phyloP scores from a whole-genome alignment of 2,329 filamentous ascomycete genomes.

The Penicillium sclerotigenum region DNA sequence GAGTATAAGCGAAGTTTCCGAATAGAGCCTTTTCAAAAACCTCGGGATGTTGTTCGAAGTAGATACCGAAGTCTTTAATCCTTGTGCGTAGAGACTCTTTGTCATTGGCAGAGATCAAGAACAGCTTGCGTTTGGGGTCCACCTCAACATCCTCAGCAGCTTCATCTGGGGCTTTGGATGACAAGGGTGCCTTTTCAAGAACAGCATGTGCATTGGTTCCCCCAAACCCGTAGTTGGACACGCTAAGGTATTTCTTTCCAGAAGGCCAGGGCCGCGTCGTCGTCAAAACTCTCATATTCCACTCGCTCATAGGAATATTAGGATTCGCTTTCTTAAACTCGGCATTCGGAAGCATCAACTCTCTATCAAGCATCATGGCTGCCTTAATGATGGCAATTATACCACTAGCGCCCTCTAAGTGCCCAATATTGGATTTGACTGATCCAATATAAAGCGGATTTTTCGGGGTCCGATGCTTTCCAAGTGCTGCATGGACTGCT shows the following conservation, averaged over 20 bases:
- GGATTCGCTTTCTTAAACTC: constrained; percentile 31
- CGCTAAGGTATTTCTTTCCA: constrained; percentile 24
- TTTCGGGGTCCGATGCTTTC: constrained; percentile 12
- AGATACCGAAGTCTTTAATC: constrained; percentile 26
- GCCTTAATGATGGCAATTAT: constrained; percentile 34
- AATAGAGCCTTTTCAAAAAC: constrained; percentile 25
- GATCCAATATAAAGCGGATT: constrained; percentile 27
- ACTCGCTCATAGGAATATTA: constrained; percentile 23
- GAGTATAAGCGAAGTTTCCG: constrained; percentile 26
- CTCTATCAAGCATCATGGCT: constrained; percentile 27
- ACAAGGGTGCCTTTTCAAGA: constrained; percentile 18
- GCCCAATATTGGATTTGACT: constrained; percentile 38
- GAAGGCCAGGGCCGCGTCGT: constrained; percentile 27
- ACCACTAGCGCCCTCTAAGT: constrained; percentile 27
- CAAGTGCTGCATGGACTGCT: constrained; percentile 20
- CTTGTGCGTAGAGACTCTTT: constrained; percentile 24
- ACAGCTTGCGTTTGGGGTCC: constrained; percentile 21
- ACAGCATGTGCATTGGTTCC: constrained; percentile 32
- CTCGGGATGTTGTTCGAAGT: constrained; percentile 25
- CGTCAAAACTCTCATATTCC: constrained; percentile 25
- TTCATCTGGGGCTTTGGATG: constrained; percentile 1
- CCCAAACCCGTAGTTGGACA: constrained; percentile 31
- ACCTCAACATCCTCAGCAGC: constrained; percentile 8
- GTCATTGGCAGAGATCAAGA: constrained; percentile 28
- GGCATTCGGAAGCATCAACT: constrained; percentile 25